Evolutionary conservation across 179 eudicot species (phyloP), one percentile per base, ranked within the genome.

Genomic region (Beta corolliflora): DNA sequence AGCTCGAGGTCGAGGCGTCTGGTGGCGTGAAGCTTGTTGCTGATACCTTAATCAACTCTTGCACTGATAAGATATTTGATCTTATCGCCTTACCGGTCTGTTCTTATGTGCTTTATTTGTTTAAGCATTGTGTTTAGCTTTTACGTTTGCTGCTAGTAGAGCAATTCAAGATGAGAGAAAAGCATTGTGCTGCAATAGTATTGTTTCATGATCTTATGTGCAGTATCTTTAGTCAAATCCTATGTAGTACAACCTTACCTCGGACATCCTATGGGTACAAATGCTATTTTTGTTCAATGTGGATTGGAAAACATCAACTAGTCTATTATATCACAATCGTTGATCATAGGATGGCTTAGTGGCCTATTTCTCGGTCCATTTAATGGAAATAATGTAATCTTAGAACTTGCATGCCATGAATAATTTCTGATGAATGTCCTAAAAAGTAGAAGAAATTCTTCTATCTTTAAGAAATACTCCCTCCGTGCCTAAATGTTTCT

Each of bases 71-170:
- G 85, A 88, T 79, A 52, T 96, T 84, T 16, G 99, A 96, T 85
- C 99, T 96, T 44, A 83, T 96, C 72, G 99, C 94, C 72, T 87
- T 96, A 63, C 99, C 99, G 48, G 99, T 95, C 29, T 81, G 93
- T 82, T 80, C 45, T 68, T 77, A 16, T 60, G 44, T 54, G 8
- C 75, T 50, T n/a, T 46, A 18, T 68, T 73, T 54, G 69, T 11
- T 73, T 29, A 46, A n/a, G 44, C 59, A 23, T 9, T 25, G 18
- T 77, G 48, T 11, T 21, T 72, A 23, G 73, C 61, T 14, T 54
- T 23, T 63, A 45, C 55, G 56, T 81, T 12, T 72, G 56, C 75
- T 67, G 66, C 45, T 55, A 31, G 16, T 78, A 29, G 36, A 16
- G 58, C 10, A 73, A 21, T 10, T 59, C 50, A 70, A 12, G 18